Percentiles rank a stretch among this genome's conserved stretches.
Evolutionary conservation across 2,329 filamentous ascomycete species (phyloP).

Genomic region (Corinectria fuckeliana): DNA sequence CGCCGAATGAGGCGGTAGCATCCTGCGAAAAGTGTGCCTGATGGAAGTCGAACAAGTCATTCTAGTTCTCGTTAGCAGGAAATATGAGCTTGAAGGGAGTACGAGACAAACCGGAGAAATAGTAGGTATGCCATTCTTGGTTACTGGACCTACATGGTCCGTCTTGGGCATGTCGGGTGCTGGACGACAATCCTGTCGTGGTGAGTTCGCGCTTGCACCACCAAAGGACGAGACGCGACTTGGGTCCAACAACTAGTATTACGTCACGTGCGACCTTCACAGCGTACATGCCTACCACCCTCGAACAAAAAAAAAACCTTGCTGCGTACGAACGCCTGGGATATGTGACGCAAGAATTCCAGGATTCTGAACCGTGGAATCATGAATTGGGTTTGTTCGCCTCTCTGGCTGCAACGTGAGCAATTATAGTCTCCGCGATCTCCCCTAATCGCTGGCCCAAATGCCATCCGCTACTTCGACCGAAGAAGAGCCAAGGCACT

Average conservation of each 20-base stretch:
- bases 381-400: neutral
- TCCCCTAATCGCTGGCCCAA: neutral
- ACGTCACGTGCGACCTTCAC: slow-evolving; percentile 31
- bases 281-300: slow-evolving; percentile 2
- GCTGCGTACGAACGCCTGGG: neutral
- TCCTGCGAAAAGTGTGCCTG: slow-evolving; percentile 62
- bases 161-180: slow-evolving; percentile 30
- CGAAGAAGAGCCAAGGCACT: slow-evolving; percentile 63
- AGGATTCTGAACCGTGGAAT: neutral
- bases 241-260: slow-evolving; percentile 14
- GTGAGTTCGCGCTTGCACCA: neutral
- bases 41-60: slow-evolving; percentile 66
- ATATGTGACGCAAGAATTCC: neutral
- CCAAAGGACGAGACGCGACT: slow-evolving; percentile 15
- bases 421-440: neutral
- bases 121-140: slow-evolving; percentile 27
- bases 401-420: neutral
- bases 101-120: slow-evolving; percentile 36
- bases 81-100: neutral
- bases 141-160: slow-evolving; percentile 20
- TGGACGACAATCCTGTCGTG: slow-evolving; percentile 8
- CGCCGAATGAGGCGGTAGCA: slow-evolving; percentile 54
- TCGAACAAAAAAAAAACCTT: neutral
- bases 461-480: slow-evolving; percentile 40
- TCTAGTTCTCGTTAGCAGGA: slow-evolving; percentile 49